These are phyloP conservation scores for Elongisporangium undulatum DNA, from an alignment of 352 stramenopile genomes.

Conservation along the genomic window DNA sequence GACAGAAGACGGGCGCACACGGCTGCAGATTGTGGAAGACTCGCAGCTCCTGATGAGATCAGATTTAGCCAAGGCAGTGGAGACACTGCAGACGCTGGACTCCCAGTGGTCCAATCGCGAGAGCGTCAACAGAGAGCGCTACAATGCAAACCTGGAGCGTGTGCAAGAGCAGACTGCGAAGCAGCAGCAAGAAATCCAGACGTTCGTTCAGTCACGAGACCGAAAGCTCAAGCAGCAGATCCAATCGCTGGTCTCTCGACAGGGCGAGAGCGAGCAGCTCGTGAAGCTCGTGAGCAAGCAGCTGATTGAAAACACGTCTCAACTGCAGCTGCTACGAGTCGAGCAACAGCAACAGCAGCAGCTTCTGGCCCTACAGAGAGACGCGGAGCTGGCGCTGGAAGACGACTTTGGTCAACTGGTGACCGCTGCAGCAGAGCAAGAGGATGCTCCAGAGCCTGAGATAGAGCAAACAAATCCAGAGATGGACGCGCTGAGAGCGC, in stretches of 20 bases:
- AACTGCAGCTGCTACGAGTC: constrained; percentile 47
- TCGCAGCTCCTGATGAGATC: constrained; percentile 8
- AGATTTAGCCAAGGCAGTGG: background rate
- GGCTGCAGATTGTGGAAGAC: constrained; percentile 11
- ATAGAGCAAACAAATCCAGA: constrained; percentile 5
- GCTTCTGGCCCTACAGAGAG: constrained; percentile 10
- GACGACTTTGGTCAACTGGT: constrained; percentile 8
- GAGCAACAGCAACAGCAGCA: constrained; percentile 24
- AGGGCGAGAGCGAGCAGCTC: constrained; percentile 58
- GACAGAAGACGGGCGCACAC: background rate
- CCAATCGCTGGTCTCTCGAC: constrained; percentile 24
- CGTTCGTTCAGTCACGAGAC: background rate
- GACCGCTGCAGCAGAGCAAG: background rate
- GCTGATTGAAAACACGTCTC: constrained; percentile 60
- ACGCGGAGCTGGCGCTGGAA: constrained; percentile 5
- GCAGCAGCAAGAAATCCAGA: constrained; percentile 11
- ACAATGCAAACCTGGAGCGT: background rate
- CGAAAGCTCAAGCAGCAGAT: constrained; percentile 18
- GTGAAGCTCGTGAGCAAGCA: constrained; percentile 60
- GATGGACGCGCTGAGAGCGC: constrained; percentile 12
- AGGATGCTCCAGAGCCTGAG: background rate
- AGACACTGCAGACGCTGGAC: constrained; percentile 12
- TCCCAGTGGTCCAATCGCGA: background rate
- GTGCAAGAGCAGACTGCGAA: constrained; percentile 4
- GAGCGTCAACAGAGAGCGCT: background rate